A percentile compares a stretch with the other conserved stretches of the same genome.
phyloP scores from a whole-genome alignment of 2,329 filamentous ascomycete species.

The Aspergillus texensis region DNA sequence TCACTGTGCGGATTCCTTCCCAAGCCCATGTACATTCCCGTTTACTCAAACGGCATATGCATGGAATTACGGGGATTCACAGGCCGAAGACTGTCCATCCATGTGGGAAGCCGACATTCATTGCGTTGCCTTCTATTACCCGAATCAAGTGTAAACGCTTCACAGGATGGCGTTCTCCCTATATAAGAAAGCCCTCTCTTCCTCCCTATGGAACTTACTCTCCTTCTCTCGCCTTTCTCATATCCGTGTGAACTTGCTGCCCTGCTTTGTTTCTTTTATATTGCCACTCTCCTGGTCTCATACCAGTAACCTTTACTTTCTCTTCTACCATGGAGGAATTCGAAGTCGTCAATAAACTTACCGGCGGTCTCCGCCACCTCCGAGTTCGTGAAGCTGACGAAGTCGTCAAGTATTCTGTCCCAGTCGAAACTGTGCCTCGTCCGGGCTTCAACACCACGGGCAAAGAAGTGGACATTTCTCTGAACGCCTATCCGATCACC shows the following conservation, averaged over 20 bases:
- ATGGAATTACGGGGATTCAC: constrained; percentile 20
- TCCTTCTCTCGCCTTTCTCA: constrained; percentile 5
- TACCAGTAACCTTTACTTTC: not conserved
- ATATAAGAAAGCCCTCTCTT: constrained; percentile 16
- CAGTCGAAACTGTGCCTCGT: constrained; percentile 45
- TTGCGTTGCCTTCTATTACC: constrained; percentile 14
- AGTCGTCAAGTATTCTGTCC: constrained; percentile 34
- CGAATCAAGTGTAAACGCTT: constrained; percentile 11
- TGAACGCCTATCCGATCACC: constrained; percentile 77
- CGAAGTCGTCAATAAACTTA: constrained; percentile 23
- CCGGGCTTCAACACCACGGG: constrained; percentile 63
- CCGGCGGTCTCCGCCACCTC: constrained; percentile 28
- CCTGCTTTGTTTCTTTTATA: not conserved
- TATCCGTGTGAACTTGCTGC: not conserved
- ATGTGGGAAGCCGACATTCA: constrained; percentile 23
- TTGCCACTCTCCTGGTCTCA: not conserved
- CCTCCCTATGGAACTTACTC: constrained; percentile 4
- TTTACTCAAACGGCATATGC: constrained; percentile 14
- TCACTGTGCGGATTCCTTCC: not conserved
- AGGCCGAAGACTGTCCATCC: constrained; percentile 7
- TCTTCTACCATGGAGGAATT: constrained; percentile 26
- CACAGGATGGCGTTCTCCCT: constrained; percentile 11
- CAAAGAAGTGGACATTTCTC: constrained; percentile 55
- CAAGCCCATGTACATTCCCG: constrained; percentile 15
- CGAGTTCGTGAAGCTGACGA: constrained; percentile 32